Percentiles rank a stretch among this genome's conserved stretches.
phyloP scores from a whole-genome alignment of 2,329 filamentous ascomycete genomes.

The Leptographium wingfieldii region DNA sequence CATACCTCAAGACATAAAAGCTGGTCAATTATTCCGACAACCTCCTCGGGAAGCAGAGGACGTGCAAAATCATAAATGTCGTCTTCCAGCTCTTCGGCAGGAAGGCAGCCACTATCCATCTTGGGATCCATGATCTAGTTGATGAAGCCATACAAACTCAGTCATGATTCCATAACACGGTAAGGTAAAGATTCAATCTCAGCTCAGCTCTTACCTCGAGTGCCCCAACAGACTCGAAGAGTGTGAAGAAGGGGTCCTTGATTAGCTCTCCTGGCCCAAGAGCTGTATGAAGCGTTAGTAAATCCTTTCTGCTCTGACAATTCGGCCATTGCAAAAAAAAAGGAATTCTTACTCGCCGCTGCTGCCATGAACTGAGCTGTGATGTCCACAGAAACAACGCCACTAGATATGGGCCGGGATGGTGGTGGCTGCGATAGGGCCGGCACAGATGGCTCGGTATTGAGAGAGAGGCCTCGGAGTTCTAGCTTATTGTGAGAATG shows the following conservation, averaged over 20 bases:
- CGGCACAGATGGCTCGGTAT: conserved; percentile 11
- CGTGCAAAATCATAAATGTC: conserved; percentile 66
- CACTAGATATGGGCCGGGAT: conserved; percentile 29
- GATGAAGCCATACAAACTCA: background rate
- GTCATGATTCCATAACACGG: background rate
- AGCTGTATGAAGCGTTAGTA: conserved; percentile 31
- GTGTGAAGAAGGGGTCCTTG: conserved; percentile 86
- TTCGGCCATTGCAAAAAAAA: background rate
- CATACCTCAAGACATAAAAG: conserved; percentile 74
- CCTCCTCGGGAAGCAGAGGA: conserved; percentile 59
- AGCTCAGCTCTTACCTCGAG: conserved; percentile 44
- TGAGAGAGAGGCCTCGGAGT: conserved; percentile 28
- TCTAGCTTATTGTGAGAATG: conserved; percentile 16
- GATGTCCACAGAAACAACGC: conserved; percentile 45
- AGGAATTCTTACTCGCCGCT: conserved; percentile 31
- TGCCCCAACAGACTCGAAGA: conserved; percentile 87
- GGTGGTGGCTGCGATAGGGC: conserved; percentile 22
- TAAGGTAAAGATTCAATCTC: conserved; percentile 6
- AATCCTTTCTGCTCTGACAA: background rate
- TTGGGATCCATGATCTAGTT: conserved; percentile 93
- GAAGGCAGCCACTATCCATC: conserved; percentile 89
- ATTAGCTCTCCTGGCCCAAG: conserved; percentile 70
- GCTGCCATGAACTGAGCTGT: conserved; percentile 42
- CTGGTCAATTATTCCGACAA: conserved; percentile 90
- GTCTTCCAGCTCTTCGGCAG: conserved; percentile 67